Base-by-base conservation (phyloP, 2,329 filamentous ascomycete genomes). In the Diaporthe caulivora region DNA sequence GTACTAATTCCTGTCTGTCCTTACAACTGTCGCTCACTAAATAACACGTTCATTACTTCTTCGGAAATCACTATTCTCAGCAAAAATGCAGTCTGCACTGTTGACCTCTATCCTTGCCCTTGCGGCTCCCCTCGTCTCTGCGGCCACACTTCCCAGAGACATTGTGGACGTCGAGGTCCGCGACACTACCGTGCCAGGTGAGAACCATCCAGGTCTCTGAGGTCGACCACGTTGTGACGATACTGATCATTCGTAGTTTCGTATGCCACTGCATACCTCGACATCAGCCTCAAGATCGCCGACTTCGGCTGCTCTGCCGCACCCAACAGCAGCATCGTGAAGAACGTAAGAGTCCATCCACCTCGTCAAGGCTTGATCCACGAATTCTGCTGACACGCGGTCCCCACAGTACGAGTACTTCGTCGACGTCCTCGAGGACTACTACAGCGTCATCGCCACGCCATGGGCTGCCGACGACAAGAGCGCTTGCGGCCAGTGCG, bases 391-490 rank as follows among this genome's bases (percentile, higher is more conserved):
- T 62, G 11, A 62, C 31, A 11, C 31, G 18, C n/a, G 34, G n/a
- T 1, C 17, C 9, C 8, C 15, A n/a, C 21, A 71, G 69, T 71
- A 71, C 57, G 49, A 37, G 29, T 62, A 71, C 42, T 71, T 71
- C 55, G 69, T 71, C 69, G 69, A 71, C n/a, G 69, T 64, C 29
- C 69, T 71, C 24, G 69, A 37, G 44, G 55, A 71, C 44, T 71
- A 64, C 55, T 51, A 49, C 55, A 60, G 44, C 29, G 11, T 64
- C 54, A 51, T 71, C 44, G 69, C 55, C 55, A 71, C 69, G 5
- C 69, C 69, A 8, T 71, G 55, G 69, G 69, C 69, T 40, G 69
- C 55, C 11, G 18, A 9, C 15, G 55, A 71, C 69, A 71, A 71
- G 57, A 29, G 9, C n/a, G 42, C 69, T 21, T 71, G 69, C 57